Evolutionary conservation across 371 early-diverging fungal genomes (phyloP).

Genomic region (Entomophthora muscae): DNA sequence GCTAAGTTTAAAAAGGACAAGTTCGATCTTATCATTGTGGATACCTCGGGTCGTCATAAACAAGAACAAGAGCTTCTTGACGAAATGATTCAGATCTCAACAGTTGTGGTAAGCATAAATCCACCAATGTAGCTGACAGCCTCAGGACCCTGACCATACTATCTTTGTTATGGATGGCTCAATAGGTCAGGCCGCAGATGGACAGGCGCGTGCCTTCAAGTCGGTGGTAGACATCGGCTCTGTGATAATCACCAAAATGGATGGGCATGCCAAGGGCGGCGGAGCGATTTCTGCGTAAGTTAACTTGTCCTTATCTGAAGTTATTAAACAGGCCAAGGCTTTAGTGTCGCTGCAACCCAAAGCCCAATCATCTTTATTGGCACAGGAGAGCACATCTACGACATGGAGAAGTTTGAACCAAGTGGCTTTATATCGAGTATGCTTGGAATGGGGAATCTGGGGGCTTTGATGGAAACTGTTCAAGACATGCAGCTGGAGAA

Average conservation of each 20-base stretch:
- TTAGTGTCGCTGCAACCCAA: constrained; percentile 88
- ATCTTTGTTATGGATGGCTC: constrained; percentile 99
- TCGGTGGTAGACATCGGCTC: constrained; percentile 95
- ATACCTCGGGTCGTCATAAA: constrained; percentile 98
- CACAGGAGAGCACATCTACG: constrained; percentile 96
- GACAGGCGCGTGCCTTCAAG: constrained; percentile 92
- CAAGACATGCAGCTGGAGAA: constrained; percentile 78
- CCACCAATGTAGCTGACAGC: not conserved
- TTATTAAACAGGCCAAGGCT: not conserved
- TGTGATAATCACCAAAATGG: constrained; percentile 98
- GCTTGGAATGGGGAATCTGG: constrained; percentile 94
- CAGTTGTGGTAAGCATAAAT: constrained; percentile 40
- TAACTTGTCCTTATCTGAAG: not conserved
- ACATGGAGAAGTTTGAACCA: constrained; percentile 92
- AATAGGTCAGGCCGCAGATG: constrained; percentile 98
- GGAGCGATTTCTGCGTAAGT: constrained; percentile 94
- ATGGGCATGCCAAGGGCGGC: constrained; percentile 99
- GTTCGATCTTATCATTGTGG: constrained; percentile 97
- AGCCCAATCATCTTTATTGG: constrained; percentile 98
- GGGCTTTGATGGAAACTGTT: constrained; percentile 86
- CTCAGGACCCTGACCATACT: constrained; percentile 68
- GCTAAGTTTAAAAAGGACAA: constrained; percentile 89
- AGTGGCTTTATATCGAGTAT: constrained; percentile 89
- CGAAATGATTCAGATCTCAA: constrained; percentile 95
- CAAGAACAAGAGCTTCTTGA: constrained; percentile 96